Percentiles rank a stretch among this genome's conserved stretches.
These are phyloP conservation scores for Mycena pura DNA, from an alignment of 768 basidiomycete genomes.

Conservation along the genomic window DNA sequence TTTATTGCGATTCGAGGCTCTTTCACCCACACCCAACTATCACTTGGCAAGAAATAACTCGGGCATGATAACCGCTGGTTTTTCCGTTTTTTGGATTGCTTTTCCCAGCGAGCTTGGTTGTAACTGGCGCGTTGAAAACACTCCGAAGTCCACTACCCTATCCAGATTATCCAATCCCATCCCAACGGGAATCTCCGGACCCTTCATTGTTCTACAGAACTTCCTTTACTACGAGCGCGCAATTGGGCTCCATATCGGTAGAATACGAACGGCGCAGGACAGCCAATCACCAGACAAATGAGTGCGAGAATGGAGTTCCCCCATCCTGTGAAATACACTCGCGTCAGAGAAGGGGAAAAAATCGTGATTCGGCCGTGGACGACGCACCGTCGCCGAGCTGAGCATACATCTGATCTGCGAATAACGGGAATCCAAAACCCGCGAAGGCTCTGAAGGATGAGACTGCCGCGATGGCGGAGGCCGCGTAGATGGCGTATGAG, in stretches of 20 bases:
- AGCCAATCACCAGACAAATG: constrained; percentile 57
- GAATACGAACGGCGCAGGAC: constrained; percentile 55
- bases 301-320: constrained; percentile 63
- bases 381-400: constrained; percentile 51
- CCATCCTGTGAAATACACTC: constrained; percentile 49
- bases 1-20: no score
- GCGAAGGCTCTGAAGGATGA: constrained; percentile 56
- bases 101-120: no score
- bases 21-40: no score
- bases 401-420: constrained; percentile 63
- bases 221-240: constrained; percentile 44
- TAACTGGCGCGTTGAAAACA: no score
- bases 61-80: no score
- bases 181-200: no score
- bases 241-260: constrained; percentile 46
- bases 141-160: no score
- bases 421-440: constrained; percentile 71
- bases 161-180: no score
- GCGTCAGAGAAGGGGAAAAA: not conserved
- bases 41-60: no score
- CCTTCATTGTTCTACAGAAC: constrained; percentile 38
- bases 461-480: constrained; percentile 63
- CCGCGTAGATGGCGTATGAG: constrained; percentile 79
- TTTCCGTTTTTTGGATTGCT: no score
- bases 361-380: not conserved